phyloP scores from a whole-genome alignment of 768 basidiomycete genomes.

The Hericium alpestre region DNA sequence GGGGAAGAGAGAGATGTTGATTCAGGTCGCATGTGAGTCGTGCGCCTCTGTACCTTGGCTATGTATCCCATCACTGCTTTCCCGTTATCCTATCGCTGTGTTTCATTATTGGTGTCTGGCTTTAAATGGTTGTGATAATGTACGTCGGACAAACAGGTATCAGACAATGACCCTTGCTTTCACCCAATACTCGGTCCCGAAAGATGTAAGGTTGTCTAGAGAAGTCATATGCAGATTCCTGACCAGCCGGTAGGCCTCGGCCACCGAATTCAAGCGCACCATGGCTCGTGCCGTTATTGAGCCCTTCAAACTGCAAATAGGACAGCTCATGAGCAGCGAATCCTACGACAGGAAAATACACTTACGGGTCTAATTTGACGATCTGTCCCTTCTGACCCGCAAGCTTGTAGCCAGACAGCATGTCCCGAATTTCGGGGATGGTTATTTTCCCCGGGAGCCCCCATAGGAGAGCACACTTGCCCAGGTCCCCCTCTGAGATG shows the following conservation, averaged over 20 bases:
- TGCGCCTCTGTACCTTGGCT: slow-evolving; percentile 7
- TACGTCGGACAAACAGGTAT: slow-evolving; percentile 15
- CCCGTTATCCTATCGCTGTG: not conserved
- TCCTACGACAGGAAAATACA: slow-evolving; percentile 5
- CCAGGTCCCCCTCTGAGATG: slow-evolving; percentile 32
- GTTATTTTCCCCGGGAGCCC: slow-evolving; percentile 48
- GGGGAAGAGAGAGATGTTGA: slow-evolving; percentile 57
- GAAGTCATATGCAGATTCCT: slow-evolving; percentile 51
- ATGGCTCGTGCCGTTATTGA: slow-evolving; percentile 40
- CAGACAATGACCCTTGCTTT: slow-evolving; percentile 43
- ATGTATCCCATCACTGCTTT: slow-evolving; percentile 9
- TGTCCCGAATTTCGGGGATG: slow-evolving; percentile 24
- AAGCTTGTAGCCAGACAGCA: slow-evolving; percentile 37
- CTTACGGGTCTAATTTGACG: slow-evolving; percentile 41
- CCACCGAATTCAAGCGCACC: slow-evolving; percentile 41
- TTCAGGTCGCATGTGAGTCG: slow-evolving; percentile 4
- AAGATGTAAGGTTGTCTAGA: slow-evolving; percentile 23
- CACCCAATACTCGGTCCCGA: slow-evolving; percentile 30
- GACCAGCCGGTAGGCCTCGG: slow-evolving; percentile 63
- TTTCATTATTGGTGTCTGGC: not conserved
- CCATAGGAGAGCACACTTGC: slow-evolving; percentile 46
- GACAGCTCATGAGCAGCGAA: slow-evolving; percentile 6
- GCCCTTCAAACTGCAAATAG: not conserved
- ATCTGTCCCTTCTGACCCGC: slow-evolving; percentile 35
- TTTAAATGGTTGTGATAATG: not conserved